Conservation (phyloP, 2,329 filamentous ascomycete species). For the Rachicladosporium sp. region DNA sequence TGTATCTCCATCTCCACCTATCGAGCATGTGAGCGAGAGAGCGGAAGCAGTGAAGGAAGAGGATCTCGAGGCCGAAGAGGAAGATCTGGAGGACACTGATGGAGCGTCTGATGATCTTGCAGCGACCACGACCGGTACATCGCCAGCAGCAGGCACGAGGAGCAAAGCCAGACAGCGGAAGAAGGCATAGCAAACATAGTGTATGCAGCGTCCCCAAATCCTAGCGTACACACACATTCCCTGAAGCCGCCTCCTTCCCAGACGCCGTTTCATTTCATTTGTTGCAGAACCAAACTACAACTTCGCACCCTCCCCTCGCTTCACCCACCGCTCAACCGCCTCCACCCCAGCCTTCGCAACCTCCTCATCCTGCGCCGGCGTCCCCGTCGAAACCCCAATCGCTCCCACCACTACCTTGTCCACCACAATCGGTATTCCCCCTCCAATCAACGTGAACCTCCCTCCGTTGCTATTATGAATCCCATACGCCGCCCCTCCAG, state of each 20-base stretch:
- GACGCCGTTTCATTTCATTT: no score
- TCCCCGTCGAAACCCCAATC: slow-evolving; percentile 43
- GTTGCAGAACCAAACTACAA: slow-evolving; percentile 12
- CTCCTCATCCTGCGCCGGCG: slow-evolving; percentile 42
- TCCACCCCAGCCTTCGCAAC: slow-evolving; percentile 41
- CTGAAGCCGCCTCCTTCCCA: no score
- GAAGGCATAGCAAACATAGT: slow-evolving; percentile 15
- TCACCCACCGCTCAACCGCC: slow-evolving; percentile 29
- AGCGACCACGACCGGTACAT: slow-evolving; percentile 6
- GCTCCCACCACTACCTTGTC: slow-evolving; percentile 41
- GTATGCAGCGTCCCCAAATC: no score
- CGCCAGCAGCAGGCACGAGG: slow-evolving; percentile 27
- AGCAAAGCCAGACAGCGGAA: slow-evolving; percentile 30
- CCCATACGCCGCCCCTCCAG: slow-evolving; percentile 40
- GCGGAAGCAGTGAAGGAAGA: slow-evolving; percentile 16
- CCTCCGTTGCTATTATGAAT: slow-evolving; percentile 42
- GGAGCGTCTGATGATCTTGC: slow-evolving; percentile 7
- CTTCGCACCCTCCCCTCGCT: slow-evolving; percentile 25
- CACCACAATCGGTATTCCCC: slow-evolving; percentile 39
- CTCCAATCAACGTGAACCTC: slow-evolving; percentile 42
- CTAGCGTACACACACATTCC: no score
- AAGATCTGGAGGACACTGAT: slow-evolving; percentile 7
- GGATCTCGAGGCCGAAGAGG: slow-evolving; percentile 9
- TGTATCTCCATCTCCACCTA: slow-evolving; percentile 1
- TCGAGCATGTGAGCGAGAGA: slow-evolving; percentile 4